phyloP scores from a whole-genome alignment of 805 yeast species.

The Aciculoconidium aculeatum region DNA sequence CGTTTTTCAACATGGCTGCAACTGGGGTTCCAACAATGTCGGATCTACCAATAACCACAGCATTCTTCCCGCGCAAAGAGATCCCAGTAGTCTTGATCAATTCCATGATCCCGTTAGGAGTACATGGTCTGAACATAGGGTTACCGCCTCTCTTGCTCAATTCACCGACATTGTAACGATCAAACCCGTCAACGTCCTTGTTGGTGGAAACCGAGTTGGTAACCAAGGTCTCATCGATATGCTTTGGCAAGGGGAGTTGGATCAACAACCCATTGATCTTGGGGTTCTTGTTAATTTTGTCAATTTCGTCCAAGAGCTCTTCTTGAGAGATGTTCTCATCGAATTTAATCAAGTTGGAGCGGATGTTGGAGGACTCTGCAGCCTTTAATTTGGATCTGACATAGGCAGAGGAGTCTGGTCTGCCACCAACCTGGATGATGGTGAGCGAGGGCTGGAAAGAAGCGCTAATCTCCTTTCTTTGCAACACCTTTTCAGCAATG shows the following conservation, averaged over 20 bases:
- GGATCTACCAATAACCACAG: slow-evolving; percentile 90
- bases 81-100: slow-evolving; percentile 67
- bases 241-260: slow-evolving; percentile 84
- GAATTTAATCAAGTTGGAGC: slow-evolving; percentile 59
- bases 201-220: slow-evolving; percentile 76
- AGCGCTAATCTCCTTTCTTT: slow-evolving; percentile 6
- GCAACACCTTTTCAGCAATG: slow-evolving; percentile 36
- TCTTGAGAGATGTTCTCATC: slow-evolving; percentile 57
- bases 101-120: slow-evolving; percentile 89
- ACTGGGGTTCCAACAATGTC: slow-evolving; percentile 97
- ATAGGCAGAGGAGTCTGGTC: slow-evolving; percentile 89
- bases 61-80: slow-evolving; percentile 67
- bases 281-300: slow-evolving; percentile 64
- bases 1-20: slow-evolving; percentile 70
- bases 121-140: slow-evolving; percentile 86
- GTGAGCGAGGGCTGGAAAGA: slow-evolving; percentile 68
- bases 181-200: slow-evolving; percentile 96
- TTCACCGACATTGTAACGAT: slow-evolving; percentile 84
- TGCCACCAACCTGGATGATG: slow-evolving; percentile 82
- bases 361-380: slow-evolving; percentile 75
- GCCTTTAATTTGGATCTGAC: slow-evolving; percentile 90
- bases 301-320: slow-evolving; percentile 54
- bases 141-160: slow-evolving; percentile 78
- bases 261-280: slow-evolving; percentile 80
- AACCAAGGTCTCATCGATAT: slow-evolving; percentile 69